Evolutionary conservation across 2,329 filamentous ascomycete species (phyloP).

Genomic region (Coniochaeta pulveracea): DNA sequence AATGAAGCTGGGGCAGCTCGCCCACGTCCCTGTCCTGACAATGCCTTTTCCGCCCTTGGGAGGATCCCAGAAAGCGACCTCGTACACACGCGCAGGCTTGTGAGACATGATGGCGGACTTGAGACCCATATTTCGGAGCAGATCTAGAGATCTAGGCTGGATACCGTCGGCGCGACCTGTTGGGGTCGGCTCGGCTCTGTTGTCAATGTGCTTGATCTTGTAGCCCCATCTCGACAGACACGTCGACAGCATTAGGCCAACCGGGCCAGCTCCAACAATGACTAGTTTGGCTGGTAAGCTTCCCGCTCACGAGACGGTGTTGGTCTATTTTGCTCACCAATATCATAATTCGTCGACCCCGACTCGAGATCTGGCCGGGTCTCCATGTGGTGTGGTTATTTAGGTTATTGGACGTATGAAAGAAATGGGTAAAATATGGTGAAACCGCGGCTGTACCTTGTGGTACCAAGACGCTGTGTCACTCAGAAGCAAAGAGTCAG

Average conservation of each 20-base stretch:
- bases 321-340: conserved; percentile 4
- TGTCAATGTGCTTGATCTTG: conserved; percentile 91
- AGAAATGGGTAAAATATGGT: too few relatives aligned
- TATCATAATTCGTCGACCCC: conserved; percentile 11
- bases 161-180: conserved; percentile 88
- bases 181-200: conserved; percentile 69
- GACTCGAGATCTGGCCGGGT: conserved; percentile 4
- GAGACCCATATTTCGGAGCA: conserved; percentile 80
- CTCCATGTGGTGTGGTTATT: background rate
- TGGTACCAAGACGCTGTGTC: too few relatives aligned
- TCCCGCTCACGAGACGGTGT: background rate
- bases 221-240: conserved; percentile 89
- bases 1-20: conserved; percentile 77
- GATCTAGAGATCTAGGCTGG: conserved; percentile 77
- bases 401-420: too few relatives aligned
- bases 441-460: too few relatives aligned
- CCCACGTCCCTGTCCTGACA: conserved; percentile 62
- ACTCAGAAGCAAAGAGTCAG: too few relatives aligned
- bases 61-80: conserved; percentile 65
- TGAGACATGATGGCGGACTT: conserved; percentile 82
- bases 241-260: conserved; percentile 77
- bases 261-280: conserved; percentile 81
- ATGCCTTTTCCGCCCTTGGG: conserved; percentile 44
- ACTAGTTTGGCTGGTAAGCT: conserved; percentile 31
- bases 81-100: conserved; percentile 75